phyloP scores from a whole-genome alignment of 495 filamentous ascomycete species.

The Aspergillus ostianus region DNA sequence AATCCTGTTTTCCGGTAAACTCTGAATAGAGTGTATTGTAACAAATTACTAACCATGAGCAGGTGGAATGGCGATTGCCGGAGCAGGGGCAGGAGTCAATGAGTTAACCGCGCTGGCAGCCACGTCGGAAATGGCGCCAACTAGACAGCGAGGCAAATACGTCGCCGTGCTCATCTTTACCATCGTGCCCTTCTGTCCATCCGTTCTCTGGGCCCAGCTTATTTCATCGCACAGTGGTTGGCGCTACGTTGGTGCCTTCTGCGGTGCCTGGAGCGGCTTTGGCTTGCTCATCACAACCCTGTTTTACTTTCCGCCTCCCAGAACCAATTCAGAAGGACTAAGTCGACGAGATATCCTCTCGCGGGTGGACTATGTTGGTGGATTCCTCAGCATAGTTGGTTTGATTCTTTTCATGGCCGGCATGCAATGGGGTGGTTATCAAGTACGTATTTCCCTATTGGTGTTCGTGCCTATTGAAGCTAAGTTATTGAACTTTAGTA shows the following conservation, averaged over 20 bases:
- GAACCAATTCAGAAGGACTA: conserved; percentile 52
- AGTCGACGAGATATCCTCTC: conserved; percentile 49
- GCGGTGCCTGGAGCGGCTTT: conserved; percentile 58
- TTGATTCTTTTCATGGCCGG: conserved; percentile 65
- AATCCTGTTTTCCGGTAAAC: neutral
- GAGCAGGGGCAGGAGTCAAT: conserved; percentile 61
- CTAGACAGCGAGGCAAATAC: conserved; percentile 65
- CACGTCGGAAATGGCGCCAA: conserved; percentile 68
- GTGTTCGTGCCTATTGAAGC: neutral
- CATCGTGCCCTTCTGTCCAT: conserved; percentile 66
- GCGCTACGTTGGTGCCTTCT: conserved; percentile 64
- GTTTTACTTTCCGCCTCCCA: conserved; percentile 67
- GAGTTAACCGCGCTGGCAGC: conserved; percentile 68
- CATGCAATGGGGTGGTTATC: conserved; percentile 68
- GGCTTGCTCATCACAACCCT: conserved; percentile 59
- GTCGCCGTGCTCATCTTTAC: conserved; percentile 66
- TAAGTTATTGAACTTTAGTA: conserved; percentile 42
- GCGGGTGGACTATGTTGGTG: conserved; percentile 65
- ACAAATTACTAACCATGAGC: conserved; percentile 25
- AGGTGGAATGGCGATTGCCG: conserved; percentile 62
- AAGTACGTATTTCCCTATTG: conserved; percentile 33
- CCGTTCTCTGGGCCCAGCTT: conserved; percentile 68
- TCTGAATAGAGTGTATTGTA: neutral
- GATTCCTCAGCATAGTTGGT: conserved; percentile 62
- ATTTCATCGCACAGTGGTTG: conserved; percentile 59